Conservation (phyloP, 129 eudicot genomes). For the Chrysanthemum makinoi region DNA sequence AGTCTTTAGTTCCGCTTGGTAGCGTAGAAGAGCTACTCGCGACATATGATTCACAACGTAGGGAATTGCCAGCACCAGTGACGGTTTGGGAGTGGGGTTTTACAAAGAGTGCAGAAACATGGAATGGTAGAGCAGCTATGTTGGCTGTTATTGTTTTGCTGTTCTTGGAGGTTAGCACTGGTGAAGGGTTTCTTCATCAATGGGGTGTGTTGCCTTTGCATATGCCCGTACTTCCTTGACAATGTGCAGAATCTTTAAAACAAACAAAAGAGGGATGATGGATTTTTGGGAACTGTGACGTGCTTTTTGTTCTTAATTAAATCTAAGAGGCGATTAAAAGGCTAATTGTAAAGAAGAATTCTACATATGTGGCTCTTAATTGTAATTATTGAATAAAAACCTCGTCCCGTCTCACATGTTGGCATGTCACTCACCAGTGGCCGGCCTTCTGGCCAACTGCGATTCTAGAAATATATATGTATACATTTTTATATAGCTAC, state of each 20-base stretch:
- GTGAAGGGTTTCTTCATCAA: slow-evolving; percentile 94
- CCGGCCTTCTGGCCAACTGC: neutral
- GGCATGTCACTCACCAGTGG: slow-evolving; percentile 18
- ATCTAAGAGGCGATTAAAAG: slow-evolving; percentile 25
- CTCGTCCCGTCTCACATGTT: slow-evolving; percentile 25
- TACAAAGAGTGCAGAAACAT: slow-evolving; percentile 98
- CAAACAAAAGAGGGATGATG: neutral
- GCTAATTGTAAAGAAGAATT: slow-evolving; percentile 24
- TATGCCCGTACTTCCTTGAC: slow-evolving; percentile 36
- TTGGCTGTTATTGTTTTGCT: slow-evolving; percentile 80
- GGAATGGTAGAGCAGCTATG: slow-evolving; percentile 98
- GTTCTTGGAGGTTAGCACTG: slow-evolving; percentile 88
- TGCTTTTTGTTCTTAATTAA: slow-evolving; percentile 13
- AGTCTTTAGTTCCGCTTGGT: slow-evolving; percentile 96
- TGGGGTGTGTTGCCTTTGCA: slow-evolving; percentile 83
- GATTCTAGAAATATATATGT: slow-evolving; percentile 17
- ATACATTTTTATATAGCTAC: neutral
- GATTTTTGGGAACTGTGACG: neutral
- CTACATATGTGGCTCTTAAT: slow-evolving; percentile 23
- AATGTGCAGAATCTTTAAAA: slow-evolving; percentile 4
- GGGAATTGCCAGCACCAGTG: slow-evolving; percentile 92
- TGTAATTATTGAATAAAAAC: slow-evolving; percentile 32
- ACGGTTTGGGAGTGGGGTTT: slow-evolving; percentile 99
- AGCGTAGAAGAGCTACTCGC: slow-evolving; percentile 96
- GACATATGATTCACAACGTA: slow-evolving; percentile 86